Evolutionary conservation across 495 filamentous ascomycete species (phyloP).

Genomic region (Trichoderma virens): DNA sequence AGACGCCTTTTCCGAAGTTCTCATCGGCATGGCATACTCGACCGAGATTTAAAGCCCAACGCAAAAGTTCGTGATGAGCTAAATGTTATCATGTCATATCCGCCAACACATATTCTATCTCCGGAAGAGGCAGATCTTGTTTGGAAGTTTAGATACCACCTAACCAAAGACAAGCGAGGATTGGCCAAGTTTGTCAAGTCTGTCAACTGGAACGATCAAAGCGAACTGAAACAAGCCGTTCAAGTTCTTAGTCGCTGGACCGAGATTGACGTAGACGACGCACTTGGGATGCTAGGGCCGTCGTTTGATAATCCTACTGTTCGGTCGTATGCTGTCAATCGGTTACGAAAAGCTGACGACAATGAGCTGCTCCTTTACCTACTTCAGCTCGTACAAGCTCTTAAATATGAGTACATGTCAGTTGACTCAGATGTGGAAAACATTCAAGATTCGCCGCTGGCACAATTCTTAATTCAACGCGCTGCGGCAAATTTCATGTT

Average conservation of each 20-base stretch:
- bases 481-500: slow-evolving; percentile 80
- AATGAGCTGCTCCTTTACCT: slow-evolving; percentile 89
- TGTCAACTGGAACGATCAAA: slow-evolving; percentile 83
- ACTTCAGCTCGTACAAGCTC: slow-evolving; percentile 88
- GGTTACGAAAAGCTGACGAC: slow-evolving; percentile 85
- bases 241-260: slow-evolving; percentile 91
- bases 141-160: slow-evolving; percentile 92
- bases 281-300: slow-evolving; percentile 86
- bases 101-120: slow-evolving; percentile 79
- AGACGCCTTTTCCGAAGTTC: slow-evolving; percentile 77
- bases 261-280: slow-evolving; percentile 95
- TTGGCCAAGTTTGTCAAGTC: slow-evolving; percentile 97
- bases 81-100: slow-evolving; percentile 84
- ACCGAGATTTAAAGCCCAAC: slow-evolving; percentile 91
- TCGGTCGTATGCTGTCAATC: slow-evolving; percentile 85
- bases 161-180: slow-evolving; percentile 86
- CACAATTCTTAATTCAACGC: slow-evolving; percentile 78
- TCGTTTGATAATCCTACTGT: slow-evolving; percentile 83
- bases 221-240: slow-evolving; percentile 80
- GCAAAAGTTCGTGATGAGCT: slow-evolving; percentile 93
- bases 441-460: slow-evolving; percentile 77
- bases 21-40: slow-evolving; percentile 84
- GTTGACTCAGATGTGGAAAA: neutral
- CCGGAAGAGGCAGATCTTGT: slow-evolving; percentile 90
- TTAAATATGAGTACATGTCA: slow-evolving; percentile 85